Conservation (phyloP, 2,329 filamentous ascomycete genomes). For the Esteya vermicola region DNA sequence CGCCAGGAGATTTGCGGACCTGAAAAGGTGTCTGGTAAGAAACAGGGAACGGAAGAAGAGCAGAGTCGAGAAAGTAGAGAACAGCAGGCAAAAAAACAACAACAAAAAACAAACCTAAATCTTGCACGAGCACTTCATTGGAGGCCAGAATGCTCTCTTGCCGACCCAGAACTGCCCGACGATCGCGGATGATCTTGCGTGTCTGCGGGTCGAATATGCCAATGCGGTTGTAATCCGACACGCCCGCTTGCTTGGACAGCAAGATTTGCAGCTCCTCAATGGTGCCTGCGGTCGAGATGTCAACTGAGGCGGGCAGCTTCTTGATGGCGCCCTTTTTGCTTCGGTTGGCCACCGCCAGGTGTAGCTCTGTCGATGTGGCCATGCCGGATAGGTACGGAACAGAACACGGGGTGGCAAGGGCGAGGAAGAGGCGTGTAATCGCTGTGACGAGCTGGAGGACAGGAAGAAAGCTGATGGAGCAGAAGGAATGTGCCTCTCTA, state of each 20-base stretch:
- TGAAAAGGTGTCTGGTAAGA: slow-evolving; percentile 18
- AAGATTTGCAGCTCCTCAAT: slow-evolving; percentile 45
- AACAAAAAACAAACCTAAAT: slow-evolving; percentile 54
- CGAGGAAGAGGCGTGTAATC: not conserved
- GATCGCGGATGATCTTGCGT: slow-evolving; percentile 50
- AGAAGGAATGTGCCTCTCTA: not conserved
- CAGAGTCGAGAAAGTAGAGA: not conserved
- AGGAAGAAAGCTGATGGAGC: not conserved
- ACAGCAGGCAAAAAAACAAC: not conserved
- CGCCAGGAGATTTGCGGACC: slow-evolving; percentile 84
- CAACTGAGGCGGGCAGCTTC: slow-evolving; percentile 36
- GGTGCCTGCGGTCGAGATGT: slow-evolving; percentile 34
- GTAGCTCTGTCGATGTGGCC: slow-evolving; percentile 13
- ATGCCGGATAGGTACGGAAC: slow-evolving; percentile 4
- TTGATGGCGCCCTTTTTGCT: slow-evolving; percentile 36
- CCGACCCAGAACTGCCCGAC: slow-evolving; percentile 35
- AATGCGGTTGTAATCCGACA: slow-evolving; percentile 45
- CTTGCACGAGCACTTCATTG: slow-evolving; percentile 69
- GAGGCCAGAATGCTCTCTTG: slow-evolving; percentile 32
- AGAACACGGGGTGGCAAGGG: not conserved
- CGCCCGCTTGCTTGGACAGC: slow-evolving; percentile 35
- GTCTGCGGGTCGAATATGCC: slow-evolving; percentile 46
- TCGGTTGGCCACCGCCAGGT: slow-evolving; percentile 28
- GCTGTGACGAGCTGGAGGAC: not conserved
- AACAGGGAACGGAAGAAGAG: not conserved